phyloP scores from a whole-genome alignment of 2,329 filamentous ascomycete species.

The Coniochaeta sp. region DNA sequence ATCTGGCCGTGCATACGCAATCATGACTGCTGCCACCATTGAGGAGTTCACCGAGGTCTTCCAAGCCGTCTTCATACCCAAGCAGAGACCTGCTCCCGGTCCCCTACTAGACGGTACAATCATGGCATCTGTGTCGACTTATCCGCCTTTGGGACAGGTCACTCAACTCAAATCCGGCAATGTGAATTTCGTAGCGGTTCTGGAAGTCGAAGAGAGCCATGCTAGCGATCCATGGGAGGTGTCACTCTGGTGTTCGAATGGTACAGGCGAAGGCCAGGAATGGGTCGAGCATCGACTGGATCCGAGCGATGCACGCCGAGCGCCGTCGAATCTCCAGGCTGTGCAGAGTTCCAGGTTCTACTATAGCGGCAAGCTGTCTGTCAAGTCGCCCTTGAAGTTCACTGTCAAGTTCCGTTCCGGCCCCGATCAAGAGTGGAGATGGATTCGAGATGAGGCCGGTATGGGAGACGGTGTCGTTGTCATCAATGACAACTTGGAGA shows the following conservation, averaged over 20 bases:
- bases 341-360: conserved; percentile 35
- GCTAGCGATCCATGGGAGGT: conserved; percentile 61
- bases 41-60: conserved; percentile 27
- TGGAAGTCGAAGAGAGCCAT: conserved; percentile 55
- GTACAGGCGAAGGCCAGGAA: conserved; percentile 39
- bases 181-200: conserved; percentile 58
- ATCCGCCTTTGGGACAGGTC: conserved; percentile 70
- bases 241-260: conserved; percentile 59
- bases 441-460: conserved; percentile 60
- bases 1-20: not conserved
- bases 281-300: conserved; percentile 45
- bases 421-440: conserved; percentile 54
- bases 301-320: conserved; percentile 14
- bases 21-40: not conserved
- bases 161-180: conserved; percentile 47
- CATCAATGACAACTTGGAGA: conserved; percentile 31
- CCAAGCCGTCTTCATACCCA: conserved; percentile 24
- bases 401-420: conserved; percentile 62
- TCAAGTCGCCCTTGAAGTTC: conserved; percentile 49
- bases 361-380: conserved; percentile 45
- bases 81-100: conserved; percentile 25
- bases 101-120: conserved; percentile 13
- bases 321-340: conserved; percentile 45
- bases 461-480: conserved; percentile 57
- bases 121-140: conserved; percentile 38